Evolutionary conservation across 2,329 filamentous ascomycete genomes (phyloP), one percentile per base, ranked within the genome.

Genomic region (Colletotrichum sidae): DNA sequence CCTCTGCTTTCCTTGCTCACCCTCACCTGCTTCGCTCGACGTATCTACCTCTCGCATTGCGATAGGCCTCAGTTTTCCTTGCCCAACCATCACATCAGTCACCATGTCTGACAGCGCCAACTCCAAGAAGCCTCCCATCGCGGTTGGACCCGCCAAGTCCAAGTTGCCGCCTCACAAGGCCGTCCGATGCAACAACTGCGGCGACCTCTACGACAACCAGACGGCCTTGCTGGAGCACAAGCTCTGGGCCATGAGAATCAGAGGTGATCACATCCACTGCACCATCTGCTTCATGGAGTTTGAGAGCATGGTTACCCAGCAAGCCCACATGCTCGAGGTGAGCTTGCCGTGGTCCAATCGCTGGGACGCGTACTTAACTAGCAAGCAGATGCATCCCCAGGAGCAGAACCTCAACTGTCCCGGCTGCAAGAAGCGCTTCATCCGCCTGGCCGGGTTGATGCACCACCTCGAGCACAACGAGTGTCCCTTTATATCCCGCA

Each of bases 381-480:
- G 6, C 6, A 37, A 1, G 17, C 25, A 83, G 80, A 53, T 68
- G 10, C 83, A 84, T 61, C 75, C 76, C 6, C 68, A 76, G 11
- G 69, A 73, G 15, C 80, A 84, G 57, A 65, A 78, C 2, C 75
- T 87, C 1, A 51, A 67, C 3, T 87, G 85, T 52, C 83, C 83
- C 1, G 84, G 80, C 34, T 87, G 85, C 63, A 64, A 70, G 1
- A 74, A 69, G 2, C 72, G 72, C 1, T 86, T 84, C 60, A 51
- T 38, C 0, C 74, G 76, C 1, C 72, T 81, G 0, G 74, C 77
- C 1, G 67, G 55, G 0, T 77, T 85, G 41, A 77, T 86, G 56
- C 42, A 64, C 1, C 85, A 87, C 54, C 75, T 87, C 4, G 83
- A 87, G 70, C 67, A 68, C 2, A 70, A 75, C 33, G 58, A 76